A percentile compares a stretch with the other conserved stretches of the same genome.
These are phyloP conservation scores for Neopestalotiopsis rosae DNA, from an alignment of 2,329 filamentous ascomycete genomes.

Conservation along the genomic window DNA sequence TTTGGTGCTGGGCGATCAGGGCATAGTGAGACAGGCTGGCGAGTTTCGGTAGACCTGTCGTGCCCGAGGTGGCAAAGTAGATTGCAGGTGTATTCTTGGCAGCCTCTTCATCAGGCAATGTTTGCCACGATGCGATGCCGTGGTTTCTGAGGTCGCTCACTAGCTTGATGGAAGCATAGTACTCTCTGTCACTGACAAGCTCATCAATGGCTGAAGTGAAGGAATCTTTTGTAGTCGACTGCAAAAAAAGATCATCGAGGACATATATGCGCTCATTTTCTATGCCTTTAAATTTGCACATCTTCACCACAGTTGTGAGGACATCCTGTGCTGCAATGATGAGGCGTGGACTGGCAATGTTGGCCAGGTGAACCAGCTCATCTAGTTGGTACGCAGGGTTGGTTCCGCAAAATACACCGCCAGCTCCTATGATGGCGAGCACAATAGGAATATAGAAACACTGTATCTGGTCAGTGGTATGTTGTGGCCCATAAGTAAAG, in stretches of 20 bases:
- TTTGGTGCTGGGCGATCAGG: conserved; percentile 8
- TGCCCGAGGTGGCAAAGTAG: conserved; percentile 13
- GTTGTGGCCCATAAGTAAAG: too few species aligned
- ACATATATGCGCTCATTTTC: conserved; percentile 3
- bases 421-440: conserved; percentile 32
- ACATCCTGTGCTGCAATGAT: conserved; percentile 2
- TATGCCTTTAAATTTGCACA: conserved; percentile 15
- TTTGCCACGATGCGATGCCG: conserved; percentile 1
- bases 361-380: conserved; percentile 11
- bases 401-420: conserved; percentile 10
- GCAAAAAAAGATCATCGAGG: conserved; percentile 3
- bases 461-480: conserved; percentile 32
- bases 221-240: neutral
- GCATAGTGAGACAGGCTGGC: conserved; percentile 15
- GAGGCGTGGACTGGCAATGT: conserved; percentile 15
- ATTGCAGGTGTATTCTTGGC: conserved; percentile 4
- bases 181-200: neutral
- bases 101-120: neutral
- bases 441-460: conserved; percentile 44
- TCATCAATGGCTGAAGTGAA: neutral
- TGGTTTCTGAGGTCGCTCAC: conserved; percentile 9
- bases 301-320: neutral
- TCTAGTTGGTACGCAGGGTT: conserved; percentile 13
- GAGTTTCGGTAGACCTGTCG: conserved; percentile 13
- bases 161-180: neutral